Base-by-base conservation (phyloP, 169 alveolate genomes). In the Plasmodium gaboni region DNA sequence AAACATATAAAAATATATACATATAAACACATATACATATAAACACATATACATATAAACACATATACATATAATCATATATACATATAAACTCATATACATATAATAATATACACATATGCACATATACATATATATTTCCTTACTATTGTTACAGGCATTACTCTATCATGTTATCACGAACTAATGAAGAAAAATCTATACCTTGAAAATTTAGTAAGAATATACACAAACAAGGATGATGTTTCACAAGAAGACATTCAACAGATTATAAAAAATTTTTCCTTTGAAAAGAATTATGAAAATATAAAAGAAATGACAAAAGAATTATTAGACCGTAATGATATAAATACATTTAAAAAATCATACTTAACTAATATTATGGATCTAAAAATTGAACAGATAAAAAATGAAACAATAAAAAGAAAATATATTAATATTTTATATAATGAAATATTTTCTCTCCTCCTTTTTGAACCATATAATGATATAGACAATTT, bases 391-490 rank as follows among this genome's bases (percentile, higher is more conserved):
- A 42, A 86, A 6, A 86, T 86, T 8, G 65, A 60, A 51, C 57
- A 86, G 46, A 32, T 48, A 3, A 24, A 60, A 71, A 69, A 53
- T 55, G 59, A 61, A 32, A 72, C 60, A 8, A 63, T 71, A 8
- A 53, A 70, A 72, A 57, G 53, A 42, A 72, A 50, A 10, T 86
- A 86, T 67, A 32, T 59, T 19, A 19, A 86, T 51, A n/a, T 86
- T 28, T 53, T 86, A 38, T 72, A 86, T 57, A 55, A 61, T 42
- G 92, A 86, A 65, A 10, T 86, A 61, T 71, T 17, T 38, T 69
- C 87, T 15, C 50, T 86, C 28, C 72, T 86, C 42, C 65, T 55
- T 9, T 70, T 46, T 86, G 92, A 87, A 1, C 55, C 64, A n/a
- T 71, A 86, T 53, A 44, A 46, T 42, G 55, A 86, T 61, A 19